Conservation (phyloP, 345 rosid species). For the Dovyalis caffra region DNA sequence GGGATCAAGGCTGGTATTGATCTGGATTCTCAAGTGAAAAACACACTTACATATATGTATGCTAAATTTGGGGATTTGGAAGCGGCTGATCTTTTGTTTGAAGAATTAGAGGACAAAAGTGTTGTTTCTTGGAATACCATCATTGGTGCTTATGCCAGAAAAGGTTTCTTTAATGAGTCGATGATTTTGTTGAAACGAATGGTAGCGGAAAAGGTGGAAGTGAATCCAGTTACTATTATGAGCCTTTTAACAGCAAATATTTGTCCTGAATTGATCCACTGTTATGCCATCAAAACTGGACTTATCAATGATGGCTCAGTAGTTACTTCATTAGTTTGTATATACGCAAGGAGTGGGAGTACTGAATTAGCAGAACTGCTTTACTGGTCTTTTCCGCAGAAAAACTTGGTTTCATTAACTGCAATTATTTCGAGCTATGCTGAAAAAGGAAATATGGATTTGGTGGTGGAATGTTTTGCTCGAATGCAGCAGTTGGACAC, state of each 20-base stretch:
- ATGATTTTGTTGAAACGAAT: conserved; percentile 50
- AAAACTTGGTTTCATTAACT: conserved; percentile 60
- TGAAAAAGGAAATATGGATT: conserved; percentile 47
- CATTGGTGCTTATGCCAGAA: conserved; percentile 64
- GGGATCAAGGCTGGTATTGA: conserved; percentile 58
- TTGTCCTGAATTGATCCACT: conserved; percentile 43
- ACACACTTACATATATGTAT: conserved; percentile 60
- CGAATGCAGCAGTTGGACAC: conserved; percentile 42
- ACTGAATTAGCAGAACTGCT: conserved; percentile 51
- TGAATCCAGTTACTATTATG: conserved; percentile 55
- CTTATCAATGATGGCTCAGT: conserved; percentile 45
- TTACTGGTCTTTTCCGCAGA: conserved; percentile 35
- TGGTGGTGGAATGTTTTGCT: conserved; percentile 41
- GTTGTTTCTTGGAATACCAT: conserved; percentile 82
- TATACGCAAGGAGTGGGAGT: conserved; percentile 46
- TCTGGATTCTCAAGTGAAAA: conserved; percentile 51
- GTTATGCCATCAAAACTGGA: conserved; percentile 57
- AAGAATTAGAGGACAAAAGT: conserved; percentile 47
- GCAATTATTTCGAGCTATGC: conserved; percentile 67
- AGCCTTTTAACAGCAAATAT: conserved; percentile 59
- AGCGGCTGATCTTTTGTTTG: conserved; percentile 50
- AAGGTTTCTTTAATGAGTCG: conserved; percentile 51
- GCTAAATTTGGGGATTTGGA: conserved; percentile 57
- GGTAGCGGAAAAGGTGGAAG: conserved; percentile 39
- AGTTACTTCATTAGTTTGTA: conserved; percentile 65